Evolutionary conservation across 2,329 filamentous ascomycete genomes (phyloP).

Genomic region (Parascedosporium putredinis): DNA sequence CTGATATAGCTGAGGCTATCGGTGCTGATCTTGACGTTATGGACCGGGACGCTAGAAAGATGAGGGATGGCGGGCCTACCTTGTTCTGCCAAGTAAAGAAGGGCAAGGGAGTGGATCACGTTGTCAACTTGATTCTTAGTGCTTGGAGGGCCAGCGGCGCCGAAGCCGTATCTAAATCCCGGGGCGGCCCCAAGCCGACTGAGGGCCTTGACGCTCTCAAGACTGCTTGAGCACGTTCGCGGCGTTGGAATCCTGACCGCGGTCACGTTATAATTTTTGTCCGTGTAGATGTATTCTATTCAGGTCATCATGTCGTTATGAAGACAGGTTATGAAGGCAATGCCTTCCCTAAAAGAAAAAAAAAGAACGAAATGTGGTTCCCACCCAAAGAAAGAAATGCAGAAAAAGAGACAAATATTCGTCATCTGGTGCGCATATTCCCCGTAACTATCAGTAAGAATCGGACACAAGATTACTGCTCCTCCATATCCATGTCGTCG

Average conservation of each 20-base stretch:
- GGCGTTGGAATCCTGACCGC: background rate
- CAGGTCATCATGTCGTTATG: conserved; percentile 8
- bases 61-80: conserved; percentile 89
- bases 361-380: background rate
- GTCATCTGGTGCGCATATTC: no score
- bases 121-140: conserved; percentile 77
- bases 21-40: conserved; percentile 87
- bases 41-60: conserved; percentile 89
- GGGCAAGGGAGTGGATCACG: conserved; percentile 72
- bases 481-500: conserved; percentile 9
- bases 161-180: conserved; percentile 42
- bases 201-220: conserved; percentile 15
- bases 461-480: background rate
- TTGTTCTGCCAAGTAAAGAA: conserved; percentile 98
- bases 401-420: no score
- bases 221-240: background rate
- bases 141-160: conserved; percentile 90
- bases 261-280: background rate
- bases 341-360: conserved; percentile 2
- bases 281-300: conserved; percentile 7
- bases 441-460: no score
- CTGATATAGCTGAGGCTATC: conserved; percentile 80
- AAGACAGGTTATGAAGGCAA: conserved; percentile 3
- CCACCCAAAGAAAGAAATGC: background rate
- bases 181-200: conserved; percentile 48